These are phyloP conservation scores for Tuber microsphaerosporum DNA, from an alignment of 495 filamentous ascomycete genomes.

Conservation along the genomic window DNA sequence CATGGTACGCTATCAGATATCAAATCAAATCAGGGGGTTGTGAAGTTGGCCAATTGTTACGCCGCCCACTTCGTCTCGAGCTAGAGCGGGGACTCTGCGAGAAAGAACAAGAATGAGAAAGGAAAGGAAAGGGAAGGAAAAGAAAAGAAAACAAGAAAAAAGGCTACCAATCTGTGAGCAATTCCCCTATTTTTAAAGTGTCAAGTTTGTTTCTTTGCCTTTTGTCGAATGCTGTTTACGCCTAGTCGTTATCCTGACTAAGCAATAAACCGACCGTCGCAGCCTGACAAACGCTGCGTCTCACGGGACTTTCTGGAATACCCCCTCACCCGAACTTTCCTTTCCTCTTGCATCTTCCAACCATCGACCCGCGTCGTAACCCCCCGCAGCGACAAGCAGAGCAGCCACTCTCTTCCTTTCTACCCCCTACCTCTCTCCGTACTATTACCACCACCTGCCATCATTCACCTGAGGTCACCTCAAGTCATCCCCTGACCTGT, in stretches of 20 bases:
- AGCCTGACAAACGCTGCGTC: slow-evolving; percentile 35
- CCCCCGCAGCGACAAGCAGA: slow-evolving; percentile 20
- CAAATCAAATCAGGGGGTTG: background rate
- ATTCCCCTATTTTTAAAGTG: background rate
- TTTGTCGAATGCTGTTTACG: background rate
- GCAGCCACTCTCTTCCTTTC: slow-evolving; percentile 18
- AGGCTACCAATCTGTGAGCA: background rate
- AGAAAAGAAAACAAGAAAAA: background rate
- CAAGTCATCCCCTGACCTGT: background rate
- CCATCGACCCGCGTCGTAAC: slow-evolving; percentile 38
- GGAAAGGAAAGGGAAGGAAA: too few species aligned
- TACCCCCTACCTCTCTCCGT: background rate
- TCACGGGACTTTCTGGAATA: slow-evolving; percentile 37
- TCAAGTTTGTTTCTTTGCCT: background rate
- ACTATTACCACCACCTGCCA: background rate
- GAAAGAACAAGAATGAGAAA: background rate
- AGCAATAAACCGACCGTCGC: background rate
- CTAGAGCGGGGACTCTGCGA: background rate
- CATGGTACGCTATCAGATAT: background rate
- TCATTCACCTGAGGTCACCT: background rate
- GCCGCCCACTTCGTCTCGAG: background rate
- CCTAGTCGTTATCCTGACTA: background rate
- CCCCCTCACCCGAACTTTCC: slow-evolving; percentile 37
- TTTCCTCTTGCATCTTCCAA: slow-evolving; percentile 37
- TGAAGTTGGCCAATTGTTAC: background rate